A percentile compares a stretch with the other conserved stretches of the same genome.
Conservation (phyloP, 257 asterid genomes). For the Anisodus tanguticus region DNA sequence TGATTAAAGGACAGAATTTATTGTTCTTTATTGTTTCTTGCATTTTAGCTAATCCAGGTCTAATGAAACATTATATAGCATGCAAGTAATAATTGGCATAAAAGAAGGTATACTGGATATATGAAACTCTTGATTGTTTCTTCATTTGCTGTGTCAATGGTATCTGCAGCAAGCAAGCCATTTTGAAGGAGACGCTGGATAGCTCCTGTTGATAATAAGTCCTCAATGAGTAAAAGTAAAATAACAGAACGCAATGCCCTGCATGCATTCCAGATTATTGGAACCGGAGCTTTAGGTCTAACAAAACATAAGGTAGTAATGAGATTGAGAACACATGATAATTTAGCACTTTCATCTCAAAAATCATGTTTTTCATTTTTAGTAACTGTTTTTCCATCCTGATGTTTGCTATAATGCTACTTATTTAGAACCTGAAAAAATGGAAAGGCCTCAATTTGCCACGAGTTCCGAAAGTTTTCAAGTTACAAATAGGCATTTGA, state of each 20-base stretch:
- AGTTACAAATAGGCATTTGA: constrained; percentile 4
- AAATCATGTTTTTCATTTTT: not conserved
- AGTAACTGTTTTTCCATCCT: not conserved
- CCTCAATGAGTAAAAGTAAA: not conserved
- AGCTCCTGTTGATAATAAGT: constrained; percentile 67
- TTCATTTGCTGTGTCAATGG: constrained; percentile 73
- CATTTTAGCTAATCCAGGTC: constrained; percentile 31
- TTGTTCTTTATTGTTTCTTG: not conserved
- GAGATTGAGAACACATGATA: not conserved
- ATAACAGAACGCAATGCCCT: not conserved
- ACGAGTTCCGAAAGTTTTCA: not conserved
- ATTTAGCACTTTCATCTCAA: constrained; percentile 7
- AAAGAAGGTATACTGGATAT: constrained; percentile 67
- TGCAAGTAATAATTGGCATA: constrained; percentile 30
- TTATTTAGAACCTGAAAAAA: not conserved
- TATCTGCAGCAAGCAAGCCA: constrained; percentile 75
- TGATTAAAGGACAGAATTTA: not conserved
- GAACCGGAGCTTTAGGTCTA: not conserved
- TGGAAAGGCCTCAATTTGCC: not conserved
- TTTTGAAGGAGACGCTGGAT: constrained; percentile 82
- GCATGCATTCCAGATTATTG: not conserved
- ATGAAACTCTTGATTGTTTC: constrained; percentile 67
- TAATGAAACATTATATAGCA: not conserved
- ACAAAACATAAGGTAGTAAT: not conserved
- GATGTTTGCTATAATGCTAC: not conserved